Base-by-base conservation (phyloP, 768 basidiomycete species). In the Butyriboletus loyo region DNA sequence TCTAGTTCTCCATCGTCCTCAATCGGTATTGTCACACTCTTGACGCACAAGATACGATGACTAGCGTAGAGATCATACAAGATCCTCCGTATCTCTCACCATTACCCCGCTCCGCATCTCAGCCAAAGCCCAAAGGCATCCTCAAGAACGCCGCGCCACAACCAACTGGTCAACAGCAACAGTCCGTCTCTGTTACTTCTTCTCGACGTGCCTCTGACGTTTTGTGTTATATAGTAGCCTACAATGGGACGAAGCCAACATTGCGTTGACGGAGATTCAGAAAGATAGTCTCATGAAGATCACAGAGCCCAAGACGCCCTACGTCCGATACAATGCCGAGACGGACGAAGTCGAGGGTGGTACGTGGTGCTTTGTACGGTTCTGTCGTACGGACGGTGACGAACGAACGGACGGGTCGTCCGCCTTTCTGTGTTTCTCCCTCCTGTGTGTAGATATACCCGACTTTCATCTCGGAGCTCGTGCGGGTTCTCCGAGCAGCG, bases 231-330 rank as follows among this genome's bases (percentile, higher is more conserved):
- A 8, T 49, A 78, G 80, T 59, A 94, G 86, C 61, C 66, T 97
- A 63, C 89, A 91, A 65, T 98, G 94, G 94, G 95, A 98, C 65
- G 94, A 98, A 64, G 90, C 84, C 67, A 98, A 97, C 66, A 78
- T 98, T 32, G 90, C 91, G 24, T 70, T 90, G 63, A 97, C 94
- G 1, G 94, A 98, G 72, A 85, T 92, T 59, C 84, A 89, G 77
- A 96, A 96, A 71, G 93, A 96, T 64, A 94, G 91, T 57, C 75
- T 93, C 66, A 98, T 97, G 94, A 98, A 97, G 82, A 98, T 98
- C 65, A 93, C 91, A 3, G 94, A 98, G 65, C 94, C 94, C 48
- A 98, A 98, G 80, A 98, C 94, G 10, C 94, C 94, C 2, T 98
- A 89, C 71, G 94, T 98, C 49, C 78, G 92, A 59, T 95, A 93